Percentiles rank a stretch among this genome's conserved stretches.
Conservation (phyloP, 257 asterid species). For the Solanum pimpinellifolium region DNA sequence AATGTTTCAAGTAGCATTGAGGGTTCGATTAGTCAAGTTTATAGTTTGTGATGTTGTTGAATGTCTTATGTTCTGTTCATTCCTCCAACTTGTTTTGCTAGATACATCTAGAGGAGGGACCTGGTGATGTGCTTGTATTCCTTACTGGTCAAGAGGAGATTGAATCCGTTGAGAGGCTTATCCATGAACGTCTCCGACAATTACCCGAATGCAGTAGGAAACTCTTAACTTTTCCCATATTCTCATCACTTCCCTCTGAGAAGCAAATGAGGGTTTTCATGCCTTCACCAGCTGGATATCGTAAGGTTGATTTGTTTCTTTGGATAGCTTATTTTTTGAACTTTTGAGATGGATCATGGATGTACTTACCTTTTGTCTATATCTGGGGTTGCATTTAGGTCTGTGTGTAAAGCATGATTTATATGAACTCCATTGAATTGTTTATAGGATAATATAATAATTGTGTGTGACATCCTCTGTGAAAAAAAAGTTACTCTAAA, state of each 20-base stretch:
- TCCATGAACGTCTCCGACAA: conserved; percentile 62
- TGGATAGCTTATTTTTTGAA: not conserved
- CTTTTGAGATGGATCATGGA: not conserved
- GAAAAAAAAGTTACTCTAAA: not conserved
- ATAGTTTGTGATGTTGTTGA: not conserved
- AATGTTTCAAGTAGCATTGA: not conserved
- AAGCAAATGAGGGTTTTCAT: conserved; percentile 85
- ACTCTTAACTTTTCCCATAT: conserved; percentile 65
- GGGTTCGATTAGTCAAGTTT: not conserved
- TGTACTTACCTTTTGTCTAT: not conserved
- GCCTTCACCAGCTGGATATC: conserved; percentile 76
- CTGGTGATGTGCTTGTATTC: conserved; percentile 93
- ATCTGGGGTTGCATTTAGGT: not conserved
- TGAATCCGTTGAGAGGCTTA: conserved; percentile 85
- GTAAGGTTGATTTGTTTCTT: conserved; percentile 53
- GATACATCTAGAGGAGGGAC: conserved; percentile 85
- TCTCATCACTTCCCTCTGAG: conserved; percentile 93
- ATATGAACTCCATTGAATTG: not conserved
- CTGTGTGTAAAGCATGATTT: not conserved
- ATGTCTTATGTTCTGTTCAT: not conserved
- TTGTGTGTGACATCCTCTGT: not conserved
- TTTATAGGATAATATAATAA: not conserved
- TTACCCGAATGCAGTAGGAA: conserved; percentile 62
- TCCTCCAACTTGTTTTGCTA: conserved; percentile 14
- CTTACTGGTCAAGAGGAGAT: conserved; percentile 99